Conservation (phyloP, 306 rosid species). For the Gleditsia sinensis region DNA sequence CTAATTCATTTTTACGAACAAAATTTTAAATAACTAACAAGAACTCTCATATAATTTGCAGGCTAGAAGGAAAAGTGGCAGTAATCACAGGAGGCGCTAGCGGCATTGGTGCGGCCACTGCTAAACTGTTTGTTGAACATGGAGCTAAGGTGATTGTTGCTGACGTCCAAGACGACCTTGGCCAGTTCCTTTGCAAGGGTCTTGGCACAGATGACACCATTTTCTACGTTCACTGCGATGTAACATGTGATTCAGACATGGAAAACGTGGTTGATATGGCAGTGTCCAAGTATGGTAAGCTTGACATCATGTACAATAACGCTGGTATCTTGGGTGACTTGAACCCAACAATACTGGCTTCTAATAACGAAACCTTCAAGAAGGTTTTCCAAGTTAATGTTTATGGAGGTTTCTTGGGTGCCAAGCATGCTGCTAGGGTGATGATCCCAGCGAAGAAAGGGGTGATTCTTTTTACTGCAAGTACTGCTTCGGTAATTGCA, state of each 20-base stretch:
- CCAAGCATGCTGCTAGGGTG: constrained; percentile 63
- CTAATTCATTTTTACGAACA: too few species aligned
- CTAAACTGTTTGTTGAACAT: constrained; percentile 51
- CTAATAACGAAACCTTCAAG: constrained; percentile 43
- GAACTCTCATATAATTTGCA: too few species aligned
- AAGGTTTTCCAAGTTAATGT: constrained; percentile 63
- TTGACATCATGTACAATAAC: constrained; percentile 74
- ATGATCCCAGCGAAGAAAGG: constrained; percentile 65
- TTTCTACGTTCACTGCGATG: constrained; percentile 60
- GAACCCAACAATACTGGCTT: constrained; percentile 13
- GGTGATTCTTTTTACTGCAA: constrained; percentile 60
- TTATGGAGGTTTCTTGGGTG: constrained; percentile 66
- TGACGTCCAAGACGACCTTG: constrained; percentile 70
- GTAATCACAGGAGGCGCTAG: too few species aligned
- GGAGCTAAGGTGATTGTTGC: constrained; percentile 72
- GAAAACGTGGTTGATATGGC: constrained; percentile 51
- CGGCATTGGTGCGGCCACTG: too few species aligned
- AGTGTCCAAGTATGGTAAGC: constrained; percentile 53
- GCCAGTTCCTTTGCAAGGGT: constrained; percentile 46
- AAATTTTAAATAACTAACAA: too few species aligned
- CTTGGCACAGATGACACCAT: constrained; percentile 23
- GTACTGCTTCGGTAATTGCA: too few species aligned
- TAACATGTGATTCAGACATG: constrained; percentile 54
- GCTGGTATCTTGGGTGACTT: constrained; percentile 54
- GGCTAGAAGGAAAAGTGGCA: constrained; percentile 75